Base-by-base conservation (phyloP, 2,329 filamentous ascomycete genomes). In the Pyrenophora tritici-repentis region DNA sequence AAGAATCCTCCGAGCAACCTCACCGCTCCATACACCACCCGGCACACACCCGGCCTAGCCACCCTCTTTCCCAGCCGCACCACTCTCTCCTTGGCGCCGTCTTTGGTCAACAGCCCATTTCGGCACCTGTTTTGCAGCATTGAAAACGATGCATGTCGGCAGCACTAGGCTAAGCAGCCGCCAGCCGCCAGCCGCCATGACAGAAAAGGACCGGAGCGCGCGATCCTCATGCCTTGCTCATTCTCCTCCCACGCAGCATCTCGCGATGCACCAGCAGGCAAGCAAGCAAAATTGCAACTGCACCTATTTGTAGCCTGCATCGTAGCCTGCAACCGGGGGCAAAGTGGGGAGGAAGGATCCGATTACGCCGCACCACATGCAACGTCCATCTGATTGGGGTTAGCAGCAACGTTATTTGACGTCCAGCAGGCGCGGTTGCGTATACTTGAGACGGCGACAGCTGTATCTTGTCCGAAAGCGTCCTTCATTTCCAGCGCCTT, bases 361-460 rank as follows among this genome's bases (percentile, higher is more conserved):
- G 36, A 50, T 38, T 48, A 44, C 51, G 58, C 52, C 42, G 52
- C 56, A 60, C 50, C 51, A 50, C 55, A 18, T 44, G 47, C 53
- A 49, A 47, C 47, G 37, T 34, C 22, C 16, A 12, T 50, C 58
- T 52, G 31, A 38, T 55, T 44, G 47, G 33, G 42, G 51, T 44
- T 63, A 63, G 62, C 38, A 49, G 44, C 22, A 51, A 42, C 53
- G 53, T 54, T 58, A 50, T 47, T 47, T 34, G 52, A 53, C 58
- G 32, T 56, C 38, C 39, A 40, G 33, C 22, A 55, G 47, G 24
- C 37, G 37, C 36, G 34, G 39, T 48, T 24, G 47, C 44, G 54
- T 63, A 51, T 62, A 63, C 40, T 38, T 65, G 62, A 65, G 59
- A 63, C 62, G 29, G 38, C 57, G 50, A 62, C 53, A 53, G 48